Evolutionary conservation across 1,139 yeast species (phyloP), one percentile per base, ranked within the genome.

Genomic region (Wickerhamomyces sp.): DNA sequence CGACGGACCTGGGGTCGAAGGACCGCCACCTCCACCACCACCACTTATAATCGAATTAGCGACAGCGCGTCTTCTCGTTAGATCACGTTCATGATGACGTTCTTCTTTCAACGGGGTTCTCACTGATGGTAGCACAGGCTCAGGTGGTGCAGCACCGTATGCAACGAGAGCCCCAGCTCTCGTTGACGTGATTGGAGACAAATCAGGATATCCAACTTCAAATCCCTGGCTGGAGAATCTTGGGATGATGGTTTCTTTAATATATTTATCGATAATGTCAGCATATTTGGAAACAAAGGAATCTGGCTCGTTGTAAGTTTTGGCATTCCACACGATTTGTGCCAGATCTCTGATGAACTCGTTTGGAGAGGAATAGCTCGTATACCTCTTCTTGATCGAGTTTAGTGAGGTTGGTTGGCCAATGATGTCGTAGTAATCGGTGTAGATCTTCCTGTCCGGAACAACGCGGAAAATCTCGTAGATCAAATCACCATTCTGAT

Each of bases 311-410:
- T 89, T 89, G 59, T 81, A 89, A 31, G 80, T 73, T 43, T 87
- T 73, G 3, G 96, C 96, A 55, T 89, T 89, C 88, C 95, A 86
- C 1, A 86, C 73, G 32, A 89, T 83, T 57, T 85, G 91, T 0
- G 82, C 87, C 42, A 89, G 57, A 56, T 88, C 96, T 40, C 67
- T 71, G 28, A 89, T 62, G 56, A 87, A 88, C 38, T 76, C 79
- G 48, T 78, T 82, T 0, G 85, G 76, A 34, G 66, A 64, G 10
- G 64, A 57, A 59, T 87, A 88, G 43, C 68, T 68, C 36, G 57
- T 52, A n/a, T 58, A 42, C 26, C 62, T 52, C 46, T 62, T 62
- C 71, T 76, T 72, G n/a, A 83, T 78, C 0, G 88, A 81, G 47
- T 78, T 80, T 46, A 83, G 62, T 39, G 84, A 85, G 72, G 82